These are phyloP conservation scores for Phragmites australis DNA, from an alignment of 176 grass and related monocot genomes.

Conservation along the genomic window DNA sequence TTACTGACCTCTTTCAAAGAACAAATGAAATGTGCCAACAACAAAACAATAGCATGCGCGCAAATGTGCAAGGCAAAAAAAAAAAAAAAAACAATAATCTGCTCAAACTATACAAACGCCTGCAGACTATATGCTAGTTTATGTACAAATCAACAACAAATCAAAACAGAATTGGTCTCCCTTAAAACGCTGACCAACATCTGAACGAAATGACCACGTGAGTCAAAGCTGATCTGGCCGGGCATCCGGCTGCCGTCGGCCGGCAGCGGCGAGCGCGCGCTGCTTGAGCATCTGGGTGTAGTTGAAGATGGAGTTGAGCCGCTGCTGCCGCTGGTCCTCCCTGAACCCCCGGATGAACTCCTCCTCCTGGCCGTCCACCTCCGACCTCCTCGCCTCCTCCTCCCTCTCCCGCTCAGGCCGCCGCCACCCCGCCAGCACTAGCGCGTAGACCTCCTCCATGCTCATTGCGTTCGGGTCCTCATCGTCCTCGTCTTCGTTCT, in stretches of 20 bases:
- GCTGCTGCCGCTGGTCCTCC: constrained; percentile 42
- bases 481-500: not conserved
- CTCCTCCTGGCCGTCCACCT: constrained; percentile 48
- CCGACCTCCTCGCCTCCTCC: constrained; percentile 26
- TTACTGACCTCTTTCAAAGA: not conserved
- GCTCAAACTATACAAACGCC: not conserved
- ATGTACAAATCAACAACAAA: not conserved
- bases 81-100: not conserved
- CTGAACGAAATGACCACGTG: not conserved
- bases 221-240: not conserved
- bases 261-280: not conserved
- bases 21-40: not conserved
- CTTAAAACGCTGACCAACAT: not conserved
- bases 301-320: constrained; percentile 54
- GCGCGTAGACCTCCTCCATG: constrained; percentile 58
- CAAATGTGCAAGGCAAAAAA: not conserved
- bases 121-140: not conserved
- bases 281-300: constrained; percentile 49
- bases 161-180: not conserved
- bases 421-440: constrained; percentile 15
- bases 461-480: constrained; percentile 29
- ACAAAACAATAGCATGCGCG: not conserved
- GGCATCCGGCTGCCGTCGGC: not conserved
- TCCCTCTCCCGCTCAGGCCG: constrained; percentile 26
- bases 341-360: constrained; percentile 38